phyloP scores from a whole-genome alignment of 345 rosid species.

The Cardiospermum halicacabum region DNA sequence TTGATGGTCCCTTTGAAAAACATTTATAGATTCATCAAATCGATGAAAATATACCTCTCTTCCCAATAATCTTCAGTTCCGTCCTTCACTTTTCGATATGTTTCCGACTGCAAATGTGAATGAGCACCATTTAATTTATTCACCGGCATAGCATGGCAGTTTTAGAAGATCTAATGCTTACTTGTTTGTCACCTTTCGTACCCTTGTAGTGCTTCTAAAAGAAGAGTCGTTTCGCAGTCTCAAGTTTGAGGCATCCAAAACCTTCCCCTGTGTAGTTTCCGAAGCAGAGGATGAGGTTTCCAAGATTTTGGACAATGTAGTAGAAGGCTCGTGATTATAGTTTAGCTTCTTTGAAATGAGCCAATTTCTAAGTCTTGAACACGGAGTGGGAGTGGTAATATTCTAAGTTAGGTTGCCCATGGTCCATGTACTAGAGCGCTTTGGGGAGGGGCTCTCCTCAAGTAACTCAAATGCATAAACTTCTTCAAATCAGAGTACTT shows the following conservation, averaged over 20 bases:
- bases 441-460: constrained; percentile 99
- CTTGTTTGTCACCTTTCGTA: constrained; percentile 91
- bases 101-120: constrained; percentile 84
- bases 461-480: constrained; percentile 88
- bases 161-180: no score
- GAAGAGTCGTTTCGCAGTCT: constrained; percentile 46
- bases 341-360: constrained; percentile 54
- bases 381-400: constrained; percentile 40
- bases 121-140: no score
- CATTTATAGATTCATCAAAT: background rate
- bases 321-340: constrained; percentile 53
- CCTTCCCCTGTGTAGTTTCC: constrained; percentile 28
- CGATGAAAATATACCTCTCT: constrained; percentile 54
- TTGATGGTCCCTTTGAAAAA: background rate
- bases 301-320: constrained; percentile 71
- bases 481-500: constrained; percentile 73
- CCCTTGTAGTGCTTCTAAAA: constrained; percentile 35
- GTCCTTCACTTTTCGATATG: constrained; percentile 80
- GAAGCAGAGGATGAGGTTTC: constrained; percentile 42
- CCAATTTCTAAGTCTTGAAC: constrained; percentile 80
- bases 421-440: constrained; percentile 60
- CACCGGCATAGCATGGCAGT: no score
- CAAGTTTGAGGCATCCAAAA: constrained; percentile 21
- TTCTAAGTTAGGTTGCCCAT: constrained; percentile 37
- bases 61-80: constrained; percentile 81